Base-by-base conservation (phyloP, 2,329 filamentous ascomycete species). In the Magnaporthiopsis poae region DNA sequence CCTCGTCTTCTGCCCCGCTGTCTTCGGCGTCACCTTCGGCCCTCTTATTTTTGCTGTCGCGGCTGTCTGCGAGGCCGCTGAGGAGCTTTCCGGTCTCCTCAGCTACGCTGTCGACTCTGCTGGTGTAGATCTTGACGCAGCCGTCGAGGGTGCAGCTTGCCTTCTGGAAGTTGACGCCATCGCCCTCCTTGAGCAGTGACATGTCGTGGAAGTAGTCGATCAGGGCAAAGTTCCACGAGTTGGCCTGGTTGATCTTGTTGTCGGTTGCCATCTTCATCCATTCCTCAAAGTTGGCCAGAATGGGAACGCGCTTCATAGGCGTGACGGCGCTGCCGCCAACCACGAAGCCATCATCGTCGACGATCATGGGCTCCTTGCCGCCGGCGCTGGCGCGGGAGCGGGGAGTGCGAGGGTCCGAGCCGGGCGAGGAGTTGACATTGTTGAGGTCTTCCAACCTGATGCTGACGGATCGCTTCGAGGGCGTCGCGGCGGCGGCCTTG, bases 181-280 rank as follows among this genome's bases (percentile, higher is more conserved):
- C 92, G 36, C 95, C 95, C 74, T 99, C 95, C 75, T 96, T 96
- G 63, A 99, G 82, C 61, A 99, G 81, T 1, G 92, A 96, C 95
- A 99, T 98, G 74, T 99, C 95, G 77, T 99, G 94, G 74, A 99
- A 99, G 79, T 99, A 99, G 77, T 99, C 95, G 75, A 99, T 99
- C 25, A 99, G 85, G n/a, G 95, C 95, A 79, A 99, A 98, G 77
- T 98, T 98, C 95, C 95, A 99, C 36, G 93, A 97, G 77, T 99
- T 99, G 68, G 90, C 88, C 63, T 95, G 94, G 76, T 98, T 99
- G 82, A 99, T 99, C 79, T 95, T 95, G 80, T 99, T 99, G 80
- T 99, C 95, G 21, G 95, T 98, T 2, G 95, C 95, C 92, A 99
- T 96, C 83, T 98, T 99, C 92, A 99, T 98, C 95, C 94, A 98